Evolutionary conservation across 352 stramenopile genomes (phyloP).

Genomic region (Phytopythium kandeliae): DNA sequence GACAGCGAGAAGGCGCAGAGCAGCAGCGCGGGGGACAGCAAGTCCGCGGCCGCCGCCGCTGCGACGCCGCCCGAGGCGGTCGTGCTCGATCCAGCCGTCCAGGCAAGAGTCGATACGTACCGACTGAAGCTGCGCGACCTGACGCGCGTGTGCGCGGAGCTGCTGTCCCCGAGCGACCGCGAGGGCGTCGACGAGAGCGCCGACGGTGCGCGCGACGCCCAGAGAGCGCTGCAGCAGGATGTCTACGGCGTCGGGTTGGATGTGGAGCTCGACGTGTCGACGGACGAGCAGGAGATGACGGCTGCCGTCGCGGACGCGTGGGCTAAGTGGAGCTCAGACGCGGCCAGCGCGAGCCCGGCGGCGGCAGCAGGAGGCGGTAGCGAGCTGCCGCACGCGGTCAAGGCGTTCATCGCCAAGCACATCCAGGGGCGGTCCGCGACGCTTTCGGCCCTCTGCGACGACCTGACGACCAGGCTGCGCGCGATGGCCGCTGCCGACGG

Average conservation of each 20-base stretch:
- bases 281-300: constrained; percentile 10
- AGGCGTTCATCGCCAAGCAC: constrained; percentile 44
- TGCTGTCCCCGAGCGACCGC: constrained; percentile 16
- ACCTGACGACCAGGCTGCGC: constrained; percentile 27
- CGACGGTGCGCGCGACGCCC: constrained; percentile 18
- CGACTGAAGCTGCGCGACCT: constrained; percentile 73
- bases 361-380: constrained; percentile 3
- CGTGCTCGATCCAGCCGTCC: constrained; percentile 43
- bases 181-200: neutral
- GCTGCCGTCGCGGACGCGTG: constrained; percentile 17
- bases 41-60: constrained; percentile 2
- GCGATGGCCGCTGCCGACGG: constrained; percentile 6
- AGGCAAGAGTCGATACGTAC: constrained; percentile 66
- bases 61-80: constrained; percentile 14
- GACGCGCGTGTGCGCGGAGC: constrained; percentile 32
- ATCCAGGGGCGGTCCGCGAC: constrained; percentile 33
- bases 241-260: constrained; percentile 68
- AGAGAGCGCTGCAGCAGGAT: constrained; percentile 44
- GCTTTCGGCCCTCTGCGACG: constrained; percentile 30
- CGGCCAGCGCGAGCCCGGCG: neutral
- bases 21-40: constrained; percentile 4
- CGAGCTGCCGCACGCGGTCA: constrained; percentile 37
- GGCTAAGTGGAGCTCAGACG: constrained; percentile 14
- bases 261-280: constrained; percentile 31
- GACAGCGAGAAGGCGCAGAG: constrained; percentile 7